These are phyloP conservation scores for Apostasia shenzhenica DNA, from an alignment of 106 monocot genomes.

Conservation along the genomic window DNA sequence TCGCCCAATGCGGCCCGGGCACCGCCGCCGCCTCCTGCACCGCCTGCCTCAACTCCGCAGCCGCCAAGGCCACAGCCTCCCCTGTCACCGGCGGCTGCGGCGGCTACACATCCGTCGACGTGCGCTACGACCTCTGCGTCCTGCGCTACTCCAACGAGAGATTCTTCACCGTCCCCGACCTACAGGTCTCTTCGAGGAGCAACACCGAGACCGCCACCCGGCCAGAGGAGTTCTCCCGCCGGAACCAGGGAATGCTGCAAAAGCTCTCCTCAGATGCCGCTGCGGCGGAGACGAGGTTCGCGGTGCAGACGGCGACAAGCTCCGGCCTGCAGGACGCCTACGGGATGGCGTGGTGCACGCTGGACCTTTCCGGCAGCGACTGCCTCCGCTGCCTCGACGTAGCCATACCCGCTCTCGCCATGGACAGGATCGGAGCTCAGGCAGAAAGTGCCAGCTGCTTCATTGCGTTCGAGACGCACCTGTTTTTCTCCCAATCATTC, in stretches of 20 bases:
- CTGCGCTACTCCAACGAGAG: not conserved
- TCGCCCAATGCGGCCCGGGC: constrained; percentile 3
- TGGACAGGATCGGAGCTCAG: not conserved
- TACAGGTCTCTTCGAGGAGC: not conserved
- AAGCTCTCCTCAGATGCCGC: not conserved
- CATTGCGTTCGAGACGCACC: constrained; percentile 1
- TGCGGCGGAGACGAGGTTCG: not conserved
- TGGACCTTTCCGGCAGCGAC: not conserved
- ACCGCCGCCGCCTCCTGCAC: not conserved
- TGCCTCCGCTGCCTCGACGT: constrained; percentile 1
- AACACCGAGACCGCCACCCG: not conserved
- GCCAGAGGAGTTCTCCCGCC: not conserved
- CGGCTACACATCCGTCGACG: not conserved
- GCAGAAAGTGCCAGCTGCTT: not conserved
- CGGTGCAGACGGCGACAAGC: not conserved
- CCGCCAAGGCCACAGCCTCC: not conserved
- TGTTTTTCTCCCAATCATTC: not conserved
- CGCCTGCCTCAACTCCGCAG: not conserved
- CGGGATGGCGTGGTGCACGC: constrained; percentile 7
- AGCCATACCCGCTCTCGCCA: not conserved
- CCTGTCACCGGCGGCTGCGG: not conserved
- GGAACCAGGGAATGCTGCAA: not conserved
- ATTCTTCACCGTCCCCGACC: not conserved
- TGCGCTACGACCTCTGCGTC: constrained; percentile 4
- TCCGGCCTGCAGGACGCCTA: not conserved